phyloP scores from a whole-genome alignment of 2,329 filamentous ascomycete species.

The Epichloe elymi region DNA sequence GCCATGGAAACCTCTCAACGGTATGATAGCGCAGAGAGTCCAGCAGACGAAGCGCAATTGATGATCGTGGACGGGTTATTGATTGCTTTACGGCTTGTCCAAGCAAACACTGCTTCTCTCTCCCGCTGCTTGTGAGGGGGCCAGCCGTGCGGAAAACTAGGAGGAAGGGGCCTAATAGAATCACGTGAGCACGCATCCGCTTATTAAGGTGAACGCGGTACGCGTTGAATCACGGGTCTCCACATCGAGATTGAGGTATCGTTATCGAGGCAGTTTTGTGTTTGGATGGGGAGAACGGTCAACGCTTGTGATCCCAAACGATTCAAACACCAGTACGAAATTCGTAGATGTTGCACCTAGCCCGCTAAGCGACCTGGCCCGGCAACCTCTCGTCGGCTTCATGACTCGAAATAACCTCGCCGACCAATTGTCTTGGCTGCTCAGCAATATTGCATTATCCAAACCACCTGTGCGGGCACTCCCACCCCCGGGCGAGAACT shows the following conservation, averaged over 20 bases:
- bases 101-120: no score
- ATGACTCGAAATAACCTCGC: slow-evolving; percentile 51
- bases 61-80: no score
- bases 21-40: no score
- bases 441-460: slow-evolving; percentile 31
- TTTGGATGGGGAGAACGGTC: background rate
- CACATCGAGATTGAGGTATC: background rate
- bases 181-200: slow-evolving; percentile 13
- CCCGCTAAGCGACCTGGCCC: background rate
- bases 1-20: no score
- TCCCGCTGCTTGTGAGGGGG: background rate
- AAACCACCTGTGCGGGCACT: slow-evolving; percentile 26
- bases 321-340: background rate
- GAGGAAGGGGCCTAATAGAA: background rate
- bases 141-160: background rate
- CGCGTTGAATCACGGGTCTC: slow-evolving; percentile 9
- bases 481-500: slow-evolving; percentile 19
- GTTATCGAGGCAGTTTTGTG: background rate
- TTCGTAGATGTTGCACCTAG: slow-evolving; percentile 2
- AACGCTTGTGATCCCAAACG: background rate
- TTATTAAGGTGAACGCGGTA: slow-evolving; percentile 22
- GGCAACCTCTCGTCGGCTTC: slow-evolving; percentile 25
- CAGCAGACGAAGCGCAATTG: no score
- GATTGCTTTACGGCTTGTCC: no score
- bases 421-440: slow-evolving; percentile 44